phyloP scores from a whole-genome alignment of 139 green algal species.

The Chlorella sp. region DNA sequence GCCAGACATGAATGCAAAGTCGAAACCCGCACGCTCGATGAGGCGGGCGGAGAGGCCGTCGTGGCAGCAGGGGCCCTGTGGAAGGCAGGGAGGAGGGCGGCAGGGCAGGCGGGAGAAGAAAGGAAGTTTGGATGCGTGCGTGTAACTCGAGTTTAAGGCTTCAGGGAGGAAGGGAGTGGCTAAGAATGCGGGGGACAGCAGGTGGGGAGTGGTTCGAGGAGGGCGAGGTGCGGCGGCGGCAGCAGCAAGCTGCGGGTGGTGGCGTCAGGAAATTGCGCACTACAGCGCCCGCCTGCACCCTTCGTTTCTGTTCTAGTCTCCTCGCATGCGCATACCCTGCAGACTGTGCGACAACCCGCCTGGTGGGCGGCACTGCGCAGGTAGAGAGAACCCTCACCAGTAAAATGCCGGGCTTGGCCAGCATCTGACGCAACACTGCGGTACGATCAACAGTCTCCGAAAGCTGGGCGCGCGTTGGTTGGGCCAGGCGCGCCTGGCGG shows the following conservation, averaged over 20 bases:
- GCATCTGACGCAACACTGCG: not conserved
- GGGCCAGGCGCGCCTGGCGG: not conserved
- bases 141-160: too few species aligned
- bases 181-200: too few species aligned
- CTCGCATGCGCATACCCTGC: too few species aligned
- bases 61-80: constrained; percentile 81
- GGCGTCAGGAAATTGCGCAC: not conserved
- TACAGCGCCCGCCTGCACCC: not conserved
- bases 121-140: too few species aligned
- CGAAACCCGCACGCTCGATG: constrained; percentile 84
- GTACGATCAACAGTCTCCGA: not conserved
- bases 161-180: too few species aligned
- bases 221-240: not conserved
- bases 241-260: not conserved
- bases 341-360: not conserved
- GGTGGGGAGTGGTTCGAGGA: not conserved
- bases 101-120: not conserved
- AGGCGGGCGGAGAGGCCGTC: constrained; percentile 84
- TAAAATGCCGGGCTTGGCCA: constrained; percentile 14
- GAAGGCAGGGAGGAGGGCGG: not conserved
- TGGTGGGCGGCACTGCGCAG: not conserved
- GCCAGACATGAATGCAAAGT: constrained; percentile 88
- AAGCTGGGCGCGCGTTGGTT: not conserved
- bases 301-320: not conserved
- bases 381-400: not conserved